Percentiles rank a stretch among this genome's conserved stretches.
Evolutionary conservation across 345 rosid genomes (phyloP).

Genomic region (Syzygium aromaticum): DNA sequence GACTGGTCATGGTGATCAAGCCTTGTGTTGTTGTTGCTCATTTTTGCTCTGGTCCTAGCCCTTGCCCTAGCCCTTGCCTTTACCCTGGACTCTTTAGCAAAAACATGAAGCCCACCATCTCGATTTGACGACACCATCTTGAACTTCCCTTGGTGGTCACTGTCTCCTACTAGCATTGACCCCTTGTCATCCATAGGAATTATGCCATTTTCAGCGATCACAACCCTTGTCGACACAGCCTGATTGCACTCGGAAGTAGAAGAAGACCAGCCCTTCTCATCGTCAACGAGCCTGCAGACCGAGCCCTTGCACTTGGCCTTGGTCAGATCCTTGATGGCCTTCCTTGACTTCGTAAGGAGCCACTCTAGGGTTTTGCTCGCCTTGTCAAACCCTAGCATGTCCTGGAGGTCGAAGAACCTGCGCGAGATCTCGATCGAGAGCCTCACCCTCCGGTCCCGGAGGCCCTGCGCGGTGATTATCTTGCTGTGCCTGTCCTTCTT

Average conservation of each 20-base stretch:
- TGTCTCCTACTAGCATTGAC: not conserved
- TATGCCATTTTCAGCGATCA: not conserved
- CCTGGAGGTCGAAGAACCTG: slow-evolving; percentile 80
- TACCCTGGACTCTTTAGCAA: slow-evolving; percentile 29
- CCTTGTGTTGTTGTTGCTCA: slow-evolving; percentile 7
- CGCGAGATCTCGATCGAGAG: slow-evolving; percentile 64
- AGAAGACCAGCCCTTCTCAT: not conserved
- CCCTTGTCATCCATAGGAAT: slow-evolving; percentile 3
- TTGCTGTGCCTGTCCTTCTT: slow-evolving; percentile 76
- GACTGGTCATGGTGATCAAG: not conserved
- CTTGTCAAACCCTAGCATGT: slow-evolving; percentile 74
- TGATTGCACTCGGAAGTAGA: slow-evolving; percentile 7
- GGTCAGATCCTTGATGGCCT: slow-evolving; percentile 41
- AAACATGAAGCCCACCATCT: not conserved
- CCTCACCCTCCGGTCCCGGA: slow-evolving; percentile 80
- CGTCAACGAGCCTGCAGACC: not conserved
- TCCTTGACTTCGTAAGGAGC: slow-evolving; percentile 51
- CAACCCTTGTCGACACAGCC: not conserved
- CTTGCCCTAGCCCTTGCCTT: slow-evolving; percentile 61
- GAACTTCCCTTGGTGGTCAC: not conserved
- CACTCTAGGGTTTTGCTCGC: slow-evolving; percentile 84
- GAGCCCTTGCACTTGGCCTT: slow-evolving; percentile 1
- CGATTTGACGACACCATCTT: not conserved
- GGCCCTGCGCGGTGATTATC: slow-evolving; percentile 67
- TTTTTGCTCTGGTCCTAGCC: slow-evolving; percentile 32